Evolutionary conservation across 1,139 yeast species (phyloP).

Genomic region (Ogataea hybrid): DNA sequence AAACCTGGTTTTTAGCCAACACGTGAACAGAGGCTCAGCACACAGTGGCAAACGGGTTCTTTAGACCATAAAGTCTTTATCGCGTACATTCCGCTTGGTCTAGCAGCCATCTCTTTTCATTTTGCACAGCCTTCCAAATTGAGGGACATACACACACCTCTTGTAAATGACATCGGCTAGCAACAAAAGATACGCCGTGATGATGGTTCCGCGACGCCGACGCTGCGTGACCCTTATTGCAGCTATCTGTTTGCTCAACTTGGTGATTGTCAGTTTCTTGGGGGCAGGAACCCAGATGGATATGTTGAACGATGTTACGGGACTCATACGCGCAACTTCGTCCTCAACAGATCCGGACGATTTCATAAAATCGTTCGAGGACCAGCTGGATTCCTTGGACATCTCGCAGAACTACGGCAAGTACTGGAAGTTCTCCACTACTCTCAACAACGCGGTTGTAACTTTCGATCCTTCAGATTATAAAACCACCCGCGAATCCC

Average conservation of each 20-base stretch:
- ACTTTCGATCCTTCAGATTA: slow-evolving; percentile 20
- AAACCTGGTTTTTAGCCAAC: not conserved
- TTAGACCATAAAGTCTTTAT: not conserved
- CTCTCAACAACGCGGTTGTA: slow-evolving; percentile 38
- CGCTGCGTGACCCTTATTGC: slow-evolving; percentile 16
- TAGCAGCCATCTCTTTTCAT: not conserved
- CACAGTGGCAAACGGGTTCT: not conserved
- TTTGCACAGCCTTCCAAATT: not conserved
- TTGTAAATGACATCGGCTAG: not conserved
- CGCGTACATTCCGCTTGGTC: not conserved
- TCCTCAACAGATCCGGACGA: slow-evolving; percentile 7
- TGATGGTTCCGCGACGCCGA: slow-evolving; percentile 18
- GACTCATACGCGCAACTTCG: slow-evolving; percentile 6
- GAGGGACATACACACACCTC: not conserved
- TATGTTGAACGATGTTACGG: slow-evolving; percentile 9
- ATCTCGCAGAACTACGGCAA: slow-evolving; percentile 11
- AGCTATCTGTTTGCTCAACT: slow-evolving; percentile 9
- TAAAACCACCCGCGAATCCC: slow-evolving; percentile 9
- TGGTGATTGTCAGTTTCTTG: slow-evolving; percentile 11
- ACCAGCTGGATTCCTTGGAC: slow-evolving; percentile 8
- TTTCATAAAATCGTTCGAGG: slow-evolving; percentile 10
- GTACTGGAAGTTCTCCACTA: slow-evolving; percentile 28
- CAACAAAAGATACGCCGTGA: slow-evolving; percentile 1
- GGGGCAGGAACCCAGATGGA: slow-evolving; percentile 8
- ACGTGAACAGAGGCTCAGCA: not conserved